These are phyloP conservation scores for Nemania sp. DNA, from an alignment of 2,329 filamentous ascomycete species.

Conservation along the genomic window DNA sequence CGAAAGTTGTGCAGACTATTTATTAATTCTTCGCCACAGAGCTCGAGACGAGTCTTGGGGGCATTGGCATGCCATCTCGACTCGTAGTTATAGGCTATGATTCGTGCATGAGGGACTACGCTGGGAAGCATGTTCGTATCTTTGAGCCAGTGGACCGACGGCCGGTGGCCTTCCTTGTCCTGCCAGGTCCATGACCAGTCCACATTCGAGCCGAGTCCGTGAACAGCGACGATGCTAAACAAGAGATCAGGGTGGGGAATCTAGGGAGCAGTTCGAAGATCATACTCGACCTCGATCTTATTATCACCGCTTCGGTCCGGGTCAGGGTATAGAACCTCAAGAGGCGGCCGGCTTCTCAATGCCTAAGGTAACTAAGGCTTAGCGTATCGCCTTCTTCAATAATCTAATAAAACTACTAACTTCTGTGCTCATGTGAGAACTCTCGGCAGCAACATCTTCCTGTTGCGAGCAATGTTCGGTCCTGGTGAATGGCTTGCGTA, in stretches of 20 bases:
- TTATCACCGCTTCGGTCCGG: background rate
- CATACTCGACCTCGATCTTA: conserved; percentile 12
- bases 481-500: no score
- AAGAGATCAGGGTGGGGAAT: background rate
- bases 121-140: conserved; percentile 24
- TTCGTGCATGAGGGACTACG: conserved; percentile 15
- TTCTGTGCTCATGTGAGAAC: background rate
- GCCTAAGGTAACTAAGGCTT: conserved; percentile 1
- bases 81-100: conserved; percentile 21
- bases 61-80: conserved; percentile 14
- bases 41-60: conserved; percentile 9
- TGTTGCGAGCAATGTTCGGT: background rate
- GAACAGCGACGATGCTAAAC: conserved; percentile 14
- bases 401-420: background rate
- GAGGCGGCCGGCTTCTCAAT: conserved; percentile 1
- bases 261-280: background rate
- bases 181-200: conserved; percentile 23
- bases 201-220: conserved; percentile 18
- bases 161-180: conserved; percentile 1
- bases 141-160: conserved; percentile 22
- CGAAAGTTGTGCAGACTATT: conserved; percentile 12
- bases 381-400: background rate
- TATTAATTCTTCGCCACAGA: conserved; percentile 16
- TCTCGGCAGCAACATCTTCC: background rate
- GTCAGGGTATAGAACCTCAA: conserved; percentile 18